Conservation (phyloP, 2,329 filamentous ascomycete genomes). For the Pseudocercospora musae region DNA sequence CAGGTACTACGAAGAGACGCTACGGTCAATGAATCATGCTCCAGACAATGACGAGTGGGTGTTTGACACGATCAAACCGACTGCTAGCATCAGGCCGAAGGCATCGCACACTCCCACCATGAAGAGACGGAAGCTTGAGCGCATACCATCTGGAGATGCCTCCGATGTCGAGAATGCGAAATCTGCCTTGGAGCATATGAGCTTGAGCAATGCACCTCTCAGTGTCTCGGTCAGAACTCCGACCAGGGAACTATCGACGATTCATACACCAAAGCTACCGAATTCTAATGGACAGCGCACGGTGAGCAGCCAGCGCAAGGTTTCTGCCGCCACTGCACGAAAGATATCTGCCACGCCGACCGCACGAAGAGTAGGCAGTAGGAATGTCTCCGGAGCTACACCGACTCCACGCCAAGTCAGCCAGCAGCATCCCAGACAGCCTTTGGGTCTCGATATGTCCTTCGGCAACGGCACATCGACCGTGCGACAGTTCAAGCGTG, state of each 20-base stretch:
- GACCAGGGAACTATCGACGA: constrained; percentile 34
- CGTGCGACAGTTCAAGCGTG: constrained; percentile 84
- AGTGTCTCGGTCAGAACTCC: constrained; percentile 23
- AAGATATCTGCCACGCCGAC: constrained; percentile 34
- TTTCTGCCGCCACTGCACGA: constrained; percentile 36
- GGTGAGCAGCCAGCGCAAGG: constrained; percentile 37
- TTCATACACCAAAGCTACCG: constrained; percentile 36
- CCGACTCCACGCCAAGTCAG: constrained; percentile 46
- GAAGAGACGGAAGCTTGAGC: constrained; percentile 48
- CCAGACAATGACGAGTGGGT: constrained; percentile 78
- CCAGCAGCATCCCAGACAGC: constrained; percentile 57
- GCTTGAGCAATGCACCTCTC: constrained; percentile 44
- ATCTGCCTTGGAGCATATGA: constrained; percentile 42
- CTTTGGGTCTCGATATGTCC: constrained; percentile 82
- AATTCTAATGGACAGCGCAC: constrained; percentile 35
- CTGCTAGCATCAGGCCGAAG: constrained; percentile 56
- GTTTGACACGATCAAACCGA: constrained; percentile 81
- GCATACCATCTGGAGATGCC: constrained; percentile 42
- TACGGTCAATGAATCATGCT: constrained; percentile 50
- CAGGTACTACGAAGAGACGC: constrained; percentile 90
- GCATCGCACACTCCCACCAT: constrained; percentile 40
- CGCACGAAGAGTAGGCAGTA: constrained; percentile 30
- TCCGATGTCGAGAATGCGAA: constrained; percentile 36
- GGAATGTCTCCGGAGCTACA: constrained; percentile 37
- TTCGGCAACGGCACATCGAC: constrained; percentile 93